phyloP scores from a whole-genome alignment of 345 rosid genomes.

The Noccaea bulbosa region DNA sequence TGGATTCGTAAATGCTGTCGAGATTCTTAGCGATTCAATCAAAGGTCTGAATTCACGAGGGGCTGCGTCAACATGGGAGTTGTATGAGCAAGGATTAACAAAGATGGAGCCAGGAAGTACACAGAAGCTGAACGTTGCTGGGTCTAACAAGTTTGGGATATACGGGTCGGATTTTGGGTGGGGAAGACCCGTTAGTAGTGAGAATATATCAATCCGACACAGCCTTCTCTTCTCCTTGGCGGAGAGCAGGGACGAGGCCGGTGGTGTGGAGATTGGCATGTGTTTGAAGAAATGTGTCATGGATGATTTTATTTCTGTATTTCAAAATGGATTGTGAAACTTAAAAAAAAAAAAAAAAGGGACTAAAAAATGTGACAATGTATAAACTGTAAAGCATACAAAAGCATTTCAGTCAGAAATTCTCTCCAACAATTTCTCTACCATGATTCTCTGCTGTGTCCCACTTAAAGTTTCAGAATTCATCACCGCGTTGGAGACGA shows the following conservation, averaged over 20 bases:
- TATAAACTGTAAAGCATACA: too few relatives aligned
- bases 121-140: neutral
- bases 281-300: neutral
- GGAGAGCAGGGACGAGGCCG: neutral
- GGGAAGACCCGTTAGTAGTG: neutral
- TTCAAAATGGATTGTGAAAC: neutral
- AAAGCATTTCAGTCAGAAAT: slow-evolving; percentile 45
- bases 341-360: too few relatives aligned
- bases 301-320: neutral
- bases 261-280: slow-evolving; percentile 1
- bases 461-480: slow-evolving; percentile 69
- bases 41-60: neutral
- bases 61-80: neutral
- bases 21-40: neutral
- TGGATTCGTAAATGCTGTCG: neutral
- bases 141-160: neutral
- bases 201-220: neutral
- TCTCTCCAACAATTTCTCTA: slow-evolving; percentile 66
- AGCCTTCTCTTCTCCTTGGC: neutral
- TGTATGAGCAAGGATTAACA: neutral
- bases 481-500: slow-evolving; percentile 69
- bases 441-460: slow-evolving; percentile 78
- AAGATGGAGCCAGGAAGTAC: neutral
- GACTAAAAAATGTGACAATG: too few relatives aligned
- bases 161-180: neutral